Conservation (phyloP, 2,329 filamentous ascomycete genomes). For the Ilyonectria destructans region DNA sequence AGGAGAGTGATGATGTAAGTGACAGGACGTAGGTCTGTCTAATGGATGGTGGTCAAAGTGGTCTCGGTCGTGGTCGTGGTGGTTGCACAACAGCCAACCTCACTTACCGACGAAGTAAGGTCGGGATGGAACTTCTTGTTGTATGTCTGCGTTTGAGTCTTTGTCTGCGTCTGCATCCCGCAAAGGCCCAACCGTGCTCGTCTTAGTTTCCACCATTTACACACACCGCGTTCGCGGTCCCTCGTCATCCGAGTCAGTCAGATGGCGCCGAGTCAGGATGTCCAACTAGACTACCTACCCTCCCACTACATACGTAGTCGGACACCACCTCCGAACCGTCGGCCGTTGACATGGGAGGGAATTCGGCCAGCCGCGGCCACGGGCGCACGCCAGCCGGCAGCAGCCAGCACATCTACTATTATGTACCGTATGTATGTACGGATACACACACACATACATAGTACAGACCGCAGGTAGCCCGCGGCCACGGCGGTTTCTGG, state of each 20-base stretch:
- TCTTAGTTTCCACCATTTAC: slow-evolving; percentile 30
- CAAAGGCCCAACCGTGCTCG: slow-evolving; percentile 26
- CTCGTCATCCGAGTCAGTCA: slow-evolving; percentile 52
- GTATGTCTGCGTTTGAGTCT: slow-evolving; percentile 23
- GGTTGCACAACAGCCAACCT: slow-evolving; percentile 28
- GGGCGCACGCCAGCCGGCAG: slow-evolving; percentile 4
- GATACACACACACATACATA: background rate
- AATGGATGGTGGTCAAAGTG: slow-evolving; percentile 20
- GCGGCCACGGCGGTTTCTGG: slow-evolving; percentile 31
- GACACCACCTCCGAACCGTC: slow-evolving; percentile 22
- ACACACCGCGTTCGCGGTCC: slow-evolving; percentile 40
- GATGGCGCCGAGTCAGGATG: slow-evolving; percentile 49
- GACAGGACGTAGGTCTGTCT: slow-evolving; percentile 15
- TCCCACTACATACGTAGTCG: slow-evolving; percentile 25
- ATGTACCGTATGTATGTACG: background rate
- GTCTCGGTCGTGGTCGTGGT: slow-evolving; percentile 6
- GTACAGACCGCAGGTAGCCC: background rate
- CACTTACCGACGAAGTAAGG: slow-evolving; percentile 16
- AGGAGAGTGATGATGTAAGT: slow-evolving; percentile 34
- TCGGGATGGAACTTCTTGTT: slow-evolving; percentile 15
- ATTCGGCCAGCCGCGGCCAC: slow-evolving; percentile 41
- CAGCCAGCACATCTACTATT: slow-evolving; percentile 4
- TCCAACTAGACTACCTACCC: slow-evolving; percentile 33
- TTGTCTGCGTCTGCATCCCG: background rate
- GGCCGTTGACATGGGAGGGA: slow-evolving; percentile 19